Evolutionary conservation across 2,329 filamentous ascomycete genomes (phyloP).

Genomic region (Diaporthe eres): DNA sequence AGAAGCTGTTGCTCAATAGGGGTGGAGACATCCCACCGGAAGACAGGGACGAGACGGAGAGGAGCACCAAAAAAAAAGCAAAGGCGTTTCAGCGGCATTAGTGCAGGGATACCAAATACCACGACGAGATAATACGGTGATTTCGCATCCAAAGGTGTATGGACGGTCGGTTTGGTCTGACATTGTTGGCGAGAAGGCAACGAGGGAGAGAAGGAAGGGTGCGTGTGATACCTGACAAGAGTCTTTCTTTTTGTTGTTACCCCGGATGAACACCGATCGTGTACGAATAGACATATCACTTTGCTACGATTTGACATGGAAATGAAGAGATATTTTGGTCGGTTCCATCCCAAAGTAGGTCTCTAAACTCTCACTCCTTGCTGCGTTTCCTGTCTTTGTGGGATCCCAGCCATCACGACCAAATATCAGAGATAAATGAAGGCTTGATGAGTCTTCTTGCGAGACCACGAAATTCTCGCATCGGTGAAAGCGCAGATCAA

Average conservation of each 20-base stretch:
- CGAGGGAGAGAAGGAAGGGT: too few relatives aligned
- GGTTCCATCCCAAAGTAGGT: not conserved
- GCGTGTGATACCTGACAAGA: conserved; percentile 2
- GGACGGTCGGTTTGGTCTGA: not conserved
- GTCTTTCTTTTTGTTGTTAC: too few relatives aligned
- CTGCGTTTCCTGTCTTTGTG: not conserved
- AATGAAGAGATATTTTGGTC: not conserved
- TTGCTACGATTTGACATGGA: conserved; percentile 11
- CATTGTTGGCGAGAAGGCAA: not conserved
- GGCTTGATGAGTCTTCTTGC: too few relatives aligned
- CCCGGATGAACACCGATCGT: not conserved
- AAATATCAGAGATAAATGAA: not conserved
- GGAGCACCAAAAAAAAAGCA: not conserved
- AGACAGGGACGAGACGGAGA: not conserved
- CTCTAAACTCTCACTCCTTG: not conserved
- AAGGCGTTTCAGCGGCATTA: conserved; percentile 35
- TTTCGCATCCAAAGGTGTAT: conserved; percentile 19
- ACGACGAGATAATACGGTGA: conserved; percentile 16
- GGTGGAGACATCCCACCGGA: not conserved
- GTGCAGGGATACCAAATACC: conserved; percentile 27
- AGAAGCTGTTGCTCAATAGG: conserved; percentile 17
- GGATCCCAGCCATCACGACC: not conserved
- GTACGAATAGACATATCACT: not conserved
- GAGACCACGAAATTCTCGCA: not conserved
- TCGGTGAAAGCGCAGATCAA: too few relatives aligned